Evolutionary conservation across 106 monocot species (phyloP).

Genomic region (Cymbidium sinense): DNA sequence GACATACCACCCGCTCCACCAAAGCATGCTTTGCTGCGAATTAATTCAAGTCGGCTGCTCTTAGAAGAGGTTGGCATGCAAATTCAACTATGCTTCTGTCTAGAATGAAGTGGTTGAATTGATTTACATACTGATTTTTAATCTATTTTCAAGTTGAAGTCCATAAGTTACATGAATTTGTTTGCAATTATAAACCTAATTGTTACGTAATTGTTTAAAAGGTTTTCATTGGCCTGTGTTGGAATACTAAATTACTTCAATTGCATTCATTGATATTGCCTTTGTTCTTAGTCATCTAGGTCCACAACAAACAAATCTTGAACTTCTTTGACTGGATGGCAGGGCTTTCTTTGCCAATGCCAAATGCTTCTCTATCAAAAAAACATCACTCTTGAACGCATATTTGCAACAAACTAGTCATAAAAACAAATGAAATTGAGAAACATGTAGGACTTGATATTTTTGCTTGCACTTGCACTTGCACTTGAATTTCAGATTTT

Average conservation of each 20-base stretch:
- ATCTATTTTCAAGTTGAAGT: background rate
- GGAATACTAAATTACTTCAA: background rate
- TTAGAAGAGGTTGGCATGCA: constrained; percentile 73
- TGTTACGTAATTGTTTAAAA: background rate
- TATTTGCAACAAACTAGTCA: background rate
- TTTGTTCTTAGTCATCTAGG: background rate
- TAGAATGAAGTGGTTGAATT: background rate
- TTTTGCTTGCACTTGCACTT: no score
- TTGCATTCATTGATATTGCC: background rate
- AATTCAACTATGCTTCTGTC: background rate
- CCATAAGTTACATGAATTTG: background rate
- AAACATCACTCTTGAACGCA: background rate
- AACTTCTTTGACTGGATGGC: background rate
- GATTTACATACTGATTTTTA: background rate
- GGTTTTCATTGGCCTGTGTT: background rate
- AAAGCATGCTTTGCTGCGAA: constrained; percentile 82
- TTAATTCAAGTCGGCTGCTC: constrained; percentile 76
- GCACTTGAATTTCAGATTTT: no score
- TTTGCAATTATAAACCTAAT: background rate
- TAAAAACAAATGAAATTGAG: no score
- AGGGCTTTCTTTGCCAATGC: background rate
- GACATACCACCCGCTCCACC: constrained; percentile 78
- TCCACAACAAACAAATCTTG: background rate
- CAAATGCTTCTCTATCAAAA: background rate
- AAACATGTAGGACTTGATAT: no score